Evolutionary conservation across 106 monocot species (phyloP), one percentile per base, ranked within the genome.

Genomic region (Acorus calamus): DNA sequence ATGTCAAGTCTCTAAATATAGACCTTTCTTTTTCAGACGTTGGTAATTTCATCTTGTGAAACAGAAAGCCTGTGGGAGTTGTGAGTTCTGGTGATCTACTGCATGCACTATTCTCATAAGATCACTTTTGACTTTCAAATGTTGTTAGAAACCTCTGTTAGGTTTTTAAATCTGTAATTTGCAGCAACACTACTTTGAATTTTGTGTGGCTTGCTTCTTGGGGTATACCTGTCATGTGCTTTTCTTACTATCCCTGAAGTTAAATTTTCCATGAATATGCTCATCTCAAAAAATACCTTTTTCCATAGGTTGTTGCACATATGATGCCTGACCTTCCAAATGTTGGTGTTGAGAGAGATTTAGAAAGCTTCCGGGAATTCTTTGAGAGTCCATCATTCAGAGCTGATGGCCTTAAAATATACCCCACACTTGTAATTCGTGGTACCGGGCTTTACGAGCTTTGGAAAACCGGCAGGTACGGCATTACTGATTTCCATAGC

Each of bases 291-390:
- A n/a, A 2, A 4, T 4, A 59, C 45, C n/a, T 50, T 43, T 3
- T 60, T 12, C 55, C 7, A 2, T 63, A 98, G 98, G 98, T 98
- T 74, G 98, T 98, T 73, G 98, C 98, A 28, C 98, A 98, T 74
- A 98, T 98, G 98, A 98, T 98, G 98, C 98, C 98, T 64, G 98
- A 98, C 77, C 88, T 98, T 63, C 98, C 98, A 45, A 98, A 98
- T 81, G 98, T 98, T 72, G 98, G 98, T n/a, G 56, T 98, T 66
- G 98, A 98, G 67, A 92, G 98, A 81, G 98, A 98, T 75, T 42
- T 98, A 68, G 92, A 98, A 81, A 98, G 98, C 65, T 98, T 92
- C 69, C 69, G 72, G 47, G 98, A 98, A 74, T 98, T 98, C 41
- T 98, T 98, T 77, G 98, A 98, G 59, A 98, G 65, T 56, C 98